These are phyloP conservation scores for Thermochaetoides thermophila DNA, from an alignment of 495 filamentous ascomycete species.

Conservation along the genomic window DNA sequence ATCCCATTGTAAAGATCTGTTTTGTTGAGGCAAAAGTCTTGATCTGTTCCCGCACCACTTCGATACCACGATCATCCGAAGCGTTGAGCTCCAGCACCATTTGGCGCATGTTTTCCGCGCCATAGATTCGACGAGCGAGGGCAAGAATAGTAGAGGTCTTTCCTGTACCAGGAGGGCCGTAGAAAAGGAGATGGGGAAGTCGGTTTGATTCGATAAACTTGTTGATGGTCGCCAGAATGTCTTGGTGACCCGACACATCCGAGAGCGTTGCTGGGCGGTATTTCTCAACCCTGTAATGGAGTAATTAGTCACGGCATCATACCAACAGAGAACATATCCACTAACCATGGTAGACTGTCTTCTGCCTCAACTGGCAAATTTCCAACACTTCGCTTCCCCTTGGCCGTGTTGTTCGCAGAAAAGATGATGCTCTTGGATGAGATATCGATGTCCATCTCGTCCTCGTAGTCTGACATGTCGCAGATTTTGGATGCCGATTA, in stretches of 20 bases:
- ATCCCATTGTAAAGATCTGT: constrained; percentile 40
- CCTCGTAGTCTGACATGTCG: constrained; percentile 79
- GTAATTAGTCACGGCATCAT: too few species aligned
- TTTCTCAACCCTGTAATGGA: constrained; percentile 99
- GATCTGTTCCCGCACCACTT: constrained; percentile 96
- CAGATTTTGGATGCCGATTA: not conserved
- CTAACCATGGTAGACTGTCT: constrained; percentile 85
- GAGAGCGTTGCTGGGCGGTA: constrained; percentile 77
- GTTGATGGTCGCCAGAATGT: constrained; percentile 93
- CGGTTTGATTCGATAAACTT: constrained; percentile 88
- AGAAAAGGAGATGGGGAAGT: constrained; percentile 92
- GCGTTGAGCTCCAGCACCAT: constrained; percentile 98
- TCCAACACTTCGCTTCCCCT: constrained; percentile 80
- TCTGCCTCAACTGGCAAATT: constrained; percentile 89
- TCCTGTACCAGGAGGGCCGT: constrained; percentile 91
- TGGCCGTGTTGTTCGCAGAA: constrained; percentile 49
- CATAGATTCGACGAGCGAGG: constrained; percentile 85
- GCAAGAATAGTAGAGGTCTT: constrained; percentile 94
- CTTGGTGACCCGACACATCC: constrained; percentile 95
- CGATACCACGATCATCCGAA: constrained; percentile 92
- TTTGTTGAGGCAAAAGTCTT: constrained; percentile 85
- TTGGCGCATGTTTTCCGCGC: constrained; percentile 80
- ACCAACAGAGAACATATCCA: too few species aligned
- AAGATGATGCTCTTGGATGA: constrained; percentile 43
- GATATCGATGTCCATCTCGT: constrained; percentile 77